phyloP scores from a whole-genome alignment of 441 rosid genomes.

The Euphorbia celastroides region DNA sequence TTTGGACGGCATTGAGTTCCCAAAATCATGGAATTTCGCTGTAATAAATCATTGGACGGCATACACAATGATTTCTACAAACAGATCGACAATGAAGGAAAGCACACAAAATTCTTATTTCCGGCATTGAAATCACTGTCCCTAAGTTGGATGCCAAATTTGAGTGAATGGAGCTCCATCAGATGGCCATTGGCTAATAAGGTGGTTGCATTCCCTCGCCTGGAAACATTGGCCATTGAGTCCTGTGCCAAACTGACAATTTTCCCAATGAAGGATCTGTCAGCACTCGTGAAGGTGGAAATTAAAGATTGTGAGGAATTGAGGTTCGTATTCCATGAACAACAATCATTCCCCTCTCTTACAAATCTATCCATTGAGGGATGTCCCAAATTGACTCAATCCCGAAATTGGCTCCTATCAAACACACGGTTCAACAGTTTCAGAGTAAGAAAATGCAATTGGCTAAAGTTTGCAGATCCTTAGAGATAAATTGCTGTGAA shows the following conservation, averaged over 20 bases:
- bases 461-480: constrained; percentile 3
- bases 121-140: constrained; percentile 16
- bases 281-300: constrained; percentile 6
- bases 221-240: constrained; percentile 13
- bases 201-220: neutral
- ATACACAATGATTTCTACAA: constrained; percentile 14
- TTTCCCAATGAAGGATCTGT: neutral
- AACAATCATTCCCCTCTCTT: constrained; percentile 13
- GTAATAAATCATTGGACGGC: no score
- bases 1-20: no score
- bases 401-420: constrained; percentile 6
- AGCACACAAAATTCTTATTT: constrained; percentile 5
- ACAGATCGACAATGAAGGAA: neutral
- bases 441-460: neutral
- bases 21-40: no score
- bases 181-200: no score
- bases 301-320: neutral
- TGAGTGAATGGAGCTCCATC: neutral
- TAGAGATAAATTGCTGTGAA: neutral
- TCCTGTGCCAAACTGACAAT: neutral
- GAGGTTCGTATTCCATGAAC: constrained; percentile 1
- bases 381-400: neutral
- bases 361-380: neutral
- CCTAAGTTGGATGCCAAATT: neutral
- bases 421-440: constrained; percentile 16